A percentile compares a stretch with the other conserved stretches of the same genome.
These are phyloP conservation scores for Protomyces inundatus DNA, from an alignment of 1,139 yeast genomes.

Conservation along the genomic window DNA sequence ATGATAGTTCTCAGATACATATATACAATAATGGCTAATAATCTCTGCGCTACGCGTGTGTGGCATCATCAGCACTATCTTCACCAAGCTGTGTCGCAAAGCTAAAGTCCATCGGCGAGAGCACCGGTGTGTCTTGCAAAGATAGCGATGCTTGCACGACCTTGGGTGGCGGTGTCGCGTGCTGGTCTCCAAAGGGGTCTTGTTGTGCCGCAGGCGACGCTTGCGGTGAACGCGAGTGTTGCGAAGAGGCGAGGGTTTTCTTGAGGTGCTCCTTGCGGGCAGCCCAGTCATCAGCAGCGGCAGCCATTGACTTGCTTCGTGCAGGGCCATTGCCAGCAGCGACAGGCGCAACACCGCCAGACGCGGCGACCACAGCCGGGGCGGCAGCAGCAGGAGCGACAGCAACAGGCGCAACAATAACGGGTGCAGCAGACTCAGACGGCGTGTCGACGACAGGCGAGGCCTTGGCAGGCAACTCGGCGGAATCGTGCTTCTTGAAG, in stretches of 20 bases:
- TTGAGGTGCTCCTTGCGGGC: slow-evolving; percentile 21
- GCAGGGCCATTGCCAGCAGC: neutral
- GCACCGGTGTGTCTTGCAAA: slow-evolving; percentile 11
- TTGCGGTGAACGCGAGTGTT: neutral
- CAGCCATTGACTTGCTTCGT: slow-evolving; percentile 15
- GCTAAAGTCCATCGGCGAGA: slow-evolving; percentile 18
- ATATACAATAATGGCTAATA: neutral
- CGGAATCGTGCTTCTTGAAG: neutral
- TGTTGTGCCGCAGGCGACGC: slow-evolving; percentile 13
- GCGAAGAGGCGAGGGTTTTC: slow-evolving; percentile 17
- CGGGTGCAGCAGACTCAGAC: neutral
- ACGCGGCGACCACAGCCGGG: neutral
- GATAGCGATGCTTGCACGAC: slow-evolving; percentile 1
- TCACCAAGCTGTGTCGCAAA: neutral
- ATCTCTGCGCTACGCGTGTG: neutral
- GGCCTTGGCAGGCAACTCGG: neutral
- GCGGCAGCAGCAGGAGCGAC: neutral
- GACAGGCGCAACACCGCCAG: neutral
- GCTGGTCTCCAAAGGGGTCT: slow-evolving; percentile 11
- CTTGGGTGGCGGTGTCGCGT: neutral
- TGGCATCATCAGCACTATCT: neutral
- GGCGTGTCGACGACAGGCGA: neutral
- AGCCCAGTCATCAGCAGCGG: slow-evolving; percentile 19
- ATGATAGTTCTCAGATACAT: neutral
- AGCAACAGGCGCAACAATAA: neutral